Percentiles rank a stretch among this genome's conserved stretches.
These are phyloP conservation scores for Sporodiniella umbellata DNA, from an alignment of 371 early-diverging fungal species.

Conservation along the genomic window DNA sequence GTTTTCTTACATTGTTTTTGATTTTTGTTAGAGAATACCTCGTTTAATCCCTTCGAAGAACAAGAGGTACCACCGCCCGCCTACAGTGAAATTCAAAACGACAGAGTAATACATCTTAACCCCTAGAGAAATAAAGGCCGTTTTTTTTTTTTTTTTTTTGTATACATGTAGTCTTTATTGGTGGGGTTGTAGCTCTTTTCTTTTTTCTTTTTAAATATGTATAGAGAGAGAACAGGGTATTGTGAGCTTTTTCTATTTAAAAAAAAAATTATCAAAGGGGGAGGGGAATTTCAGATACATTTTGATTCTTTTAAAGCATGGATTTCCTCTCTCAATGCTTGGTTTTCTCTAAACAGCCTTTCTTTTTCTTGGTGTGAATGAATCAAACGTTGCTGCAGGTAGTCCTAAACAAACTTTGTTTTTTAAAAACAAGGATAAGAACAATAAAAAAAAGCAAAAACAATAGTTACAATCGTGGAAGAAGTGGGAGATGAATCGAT, in stretches of 20 bases:
- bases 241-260: too few species aligned
- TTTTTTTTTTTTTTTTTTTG: too few species aligned
- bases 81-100: conserved; percentile 17
- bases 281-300: too few species aligned
- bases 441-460: too few species aligned
- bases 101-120: conserved; percentile 7
- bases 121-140: too few species aligned
- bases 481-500: background rate
- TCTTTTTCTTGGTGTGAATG: conserved; percentile 20
- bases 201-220: too few species aligned
- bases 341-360: conserved; percentile 17
- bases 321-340: conserved; percentile 16
- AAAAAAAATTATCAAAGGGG: too few species aligned
- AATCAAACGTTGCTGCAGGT: conserved; percentile 16
- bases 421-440: too few species aligned
- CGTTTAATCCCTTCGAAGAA: conserved; percentile 21
- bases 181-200: too few species aligned
- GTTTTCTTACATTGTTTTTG: background rate
- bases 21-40: background rate
- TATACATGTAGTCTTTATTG: too few species aligned
- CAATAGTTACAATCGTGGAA: background rate
- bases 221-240: too few species aligned
- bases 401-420: background rate
- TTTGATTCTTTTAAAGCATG: too few species aligned
- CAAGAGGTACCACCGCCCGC: conserved; percentile 21